Base-by-base conservation (phyloP, 345 rosid species). In the Aurinia saxatilis region DNA sequence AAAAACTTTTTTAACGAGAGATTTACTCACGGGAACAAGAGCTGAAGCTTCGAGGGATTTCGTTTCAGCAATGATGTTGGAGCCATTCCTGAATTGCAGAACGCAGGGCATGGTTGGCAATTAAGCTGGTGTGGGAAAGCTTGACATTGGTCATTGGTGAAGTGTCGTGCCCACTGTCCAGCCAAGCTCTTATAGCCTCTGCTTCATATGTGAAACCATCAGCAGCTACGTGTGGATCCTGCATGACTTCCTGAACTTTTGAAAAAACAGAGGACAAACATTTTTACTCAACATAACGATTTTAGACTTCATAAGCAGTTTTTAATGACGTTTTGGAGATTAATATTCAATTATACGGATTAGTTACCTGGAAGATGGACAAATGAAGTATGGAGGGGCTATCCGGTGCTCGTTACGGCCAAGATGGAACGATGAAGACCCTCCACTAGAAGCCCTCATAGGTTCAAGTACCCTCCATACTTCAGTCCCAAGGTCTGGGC, bases 381-480 rank as follows among this genome's bases (percentile, higher is more conserved):
- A 89, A 36, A 82, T 80, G 67, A 82, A 93, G 72, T 82, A 82
- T 7, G 81, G 58, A 68, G 98, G 97, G 31, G 86, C 80, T 47
- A 70, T 81, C 45, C 74, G 77, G 15, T 51, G 83, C 71, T 77
- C 81, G 35, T 80, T 85, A 66, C 83, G 77, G 60, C 77, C 82
- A 2, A 75, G 67, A 54, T 71, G 77, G 12, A 72, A 78, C 7
- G 77, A 57, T 17, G 80, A 79, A 41, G 84, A 77, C 61, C 83
- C 82, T 55, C 88, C 86, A 14, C 95, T 87, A 19, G 95, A 84
- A 57, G 92, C 93, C 70, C 84, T 83, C 93, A 89, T 85, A 33
- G 91, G 82, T 65, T 87, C 96, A 55, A 92, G 95, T 42, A 85
- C 77, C 71, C 86, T 87, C 95, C 89, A 87, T 16, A 92, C 91